These are phyloP conservation scores for Cladosporium sp. DNA, from an alignment of 2,329 filamentous ascomycete species.

Conservation along the genomic window DNA sequence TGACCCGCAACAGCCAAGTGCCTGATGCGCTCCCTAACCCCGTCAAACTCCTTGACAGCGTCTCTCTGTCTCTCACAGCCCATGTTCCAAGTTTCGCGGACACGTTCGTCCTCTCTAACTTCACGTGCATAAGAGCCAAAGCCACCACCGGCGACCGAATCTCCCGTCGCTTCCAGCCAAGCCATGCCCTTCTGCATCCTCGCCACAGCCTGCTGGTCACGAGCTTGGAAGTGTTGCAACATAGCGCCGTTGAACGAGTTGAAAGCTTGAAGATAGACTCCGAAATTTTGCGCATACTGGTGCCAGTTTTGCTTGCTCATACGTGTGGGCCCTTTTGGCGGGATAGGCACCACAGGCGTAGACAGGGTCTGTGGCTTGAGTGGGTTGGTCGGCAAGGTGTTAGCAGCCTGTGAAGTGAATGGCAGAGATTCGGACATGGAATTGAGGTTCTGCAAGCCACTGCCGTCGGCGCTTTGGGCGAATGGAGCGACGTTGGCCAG, in stretches of 20 bases:
- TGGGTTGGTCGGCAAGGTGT: constrained; percentile 44
- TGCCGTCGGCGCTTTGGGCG: constrained; percentile 47
- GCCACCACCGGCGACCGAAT: constrained; percentile 44
- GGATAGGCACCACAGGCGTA: constrained; percentile 53
- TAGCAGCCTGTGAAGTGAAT: constrained; percentile 58
- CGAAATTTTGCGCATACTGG: constrained; percentile 56
- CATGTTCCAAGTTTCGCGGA: constrained; percentile 62
- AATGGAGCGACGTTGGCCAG: constrained; percentile 50
- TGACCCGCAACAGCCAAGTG: constrained; percentile 26
- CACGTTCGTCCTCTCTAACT: constrained; percentile 65
- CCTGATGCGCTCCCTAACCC: constrained; percentile 47
- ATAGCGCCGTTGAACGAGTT: constrained; percentile 57
- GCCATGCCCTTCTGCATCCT: constrained; percentile 44
- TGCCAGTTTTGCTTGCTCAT: constrained; percentile 53
- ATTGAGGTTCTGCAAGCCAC: constrained; percentile 55
- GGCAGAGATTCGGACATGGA: constrained; percentile 59
- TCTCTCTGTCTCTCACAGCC: constrained; percentile 63
- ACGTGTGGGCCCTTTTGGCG: constrained; percentile 42
- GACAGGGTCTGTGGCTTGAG: constrained; percentile 52
- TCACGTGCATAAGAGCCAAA: constrained; percentile 62
- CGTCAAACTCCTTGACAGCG: constrained; percentile 61
- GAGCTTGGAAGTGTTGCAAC: constrained; percentile 57
- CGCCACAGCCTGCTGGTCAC: constrained; percentile 46
- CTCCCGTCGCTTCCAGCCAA: constrained; percentile 58
- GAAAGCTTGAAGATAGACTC: constrained; percentile 59